A percentile compares a stretch with the other conserved stretches of the same genome.
Conservation (phyloP, 1,139 yeast genomes). For the Zhuliangozyma parablackwelliae region DNA sequence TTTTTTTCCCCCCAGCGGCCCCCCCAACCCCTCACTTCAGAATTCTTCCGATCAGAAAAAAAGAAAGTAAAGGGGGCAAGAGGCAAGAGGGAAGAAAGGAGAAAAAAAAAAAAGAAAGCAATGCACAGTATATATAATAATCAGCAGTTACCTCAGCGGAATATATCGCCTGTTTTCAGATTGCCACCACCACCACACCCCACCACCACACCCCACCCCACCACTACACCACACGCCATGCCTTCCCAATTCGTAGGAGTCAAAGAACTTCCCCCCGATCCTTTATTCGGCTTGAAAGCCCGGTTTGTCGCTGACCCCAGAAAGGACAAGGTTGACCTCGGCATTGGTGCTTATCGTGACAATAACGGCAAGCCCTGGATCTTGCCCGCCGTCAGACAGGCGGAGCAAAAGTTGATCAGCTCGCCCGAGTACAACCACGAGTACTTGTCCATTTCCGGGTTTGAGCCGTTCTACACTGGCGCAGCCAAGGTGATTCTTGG, state of each 20-base stretch:
- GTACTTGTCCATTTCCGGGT: constrained; percentile 81
- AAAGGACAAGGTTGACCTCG: constrained; percentile 74
- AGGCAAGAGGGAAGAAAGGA: too few relatives aligned
- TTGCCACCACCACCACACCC: too few relatives aligned
- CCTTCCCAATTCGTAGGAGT: constrained; percentile 44
- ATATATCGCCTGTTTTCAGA: too few relatives aligned
- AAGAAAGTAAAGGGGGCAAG: too few relatives aligned
- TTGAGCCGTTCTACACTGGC: constrained; percentile 59
- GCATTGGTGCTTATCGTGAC: constrained; percentile 96
- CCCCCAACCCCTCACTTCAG: too few relatives aligned
- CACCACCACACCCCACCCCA: too few relatives aligned
- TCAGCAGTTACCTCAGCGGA: too few relatives aligned
- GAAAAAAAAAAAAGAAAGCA: too few relatives aligned
- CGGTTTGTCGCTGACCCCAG: constrained; percentile 64
- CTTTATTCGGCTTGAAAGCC: constrained; percentile 79
- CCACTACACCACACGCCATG: not conserved
- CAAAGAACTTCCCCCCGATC: constrained; percentile 67
- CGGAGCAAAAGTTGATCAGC: constrained; percentile 52
- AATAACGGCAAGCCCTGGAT: constrained; percentile 92
- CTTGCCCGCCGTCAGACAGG: constrained; percentile 75
- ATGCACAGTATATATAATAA: too few relatives aligned
- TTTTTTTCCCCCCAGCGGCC: too few relatives aligned
- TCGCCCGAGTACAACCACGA: constrained; percentile 81
- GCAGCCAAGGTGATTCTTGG: constrained; percentile 85
- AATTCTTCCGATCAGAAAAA: too few relatives aligned